Evolutionary conservation across 2,329 filamentous ascomycete species (phyloP).

Genomic region (Penicillium sp.): DNA sequence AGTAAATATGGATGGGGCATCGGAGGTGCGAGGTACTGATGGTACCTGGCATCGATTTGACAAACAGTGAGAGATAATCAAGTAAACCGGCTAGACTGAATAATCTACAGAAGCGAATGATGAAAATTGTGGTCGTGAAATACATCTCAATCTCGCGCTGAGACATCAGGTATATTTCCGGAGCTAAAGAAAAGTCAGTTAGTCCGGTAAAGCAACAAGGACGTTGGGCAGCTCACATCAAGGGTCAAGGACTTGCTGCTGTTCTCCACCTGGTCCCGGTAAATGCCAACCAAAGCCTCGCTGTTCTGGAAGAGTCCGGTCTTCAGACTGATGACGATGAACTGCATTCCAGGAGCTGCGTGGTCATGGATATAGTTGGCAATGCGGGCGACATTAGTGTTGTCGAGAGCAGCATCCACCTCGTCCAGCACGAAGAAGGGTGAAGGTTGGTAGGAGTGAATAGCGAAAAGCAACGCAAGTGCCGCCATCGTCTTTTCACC

Average conservation of each 20-base stretch:
- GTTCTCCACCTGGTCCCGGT: conserved; percentile 92
- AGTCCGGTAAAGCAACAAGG: too few relatives aligned
- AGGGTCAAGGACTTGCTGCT: conserved; percentile 88
- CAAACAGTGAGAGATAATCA: conserved; percentile 1
- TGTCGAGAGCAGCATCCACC: conserved; percentile 96
- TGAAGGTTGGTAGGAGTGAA: conserved; percentile 92
- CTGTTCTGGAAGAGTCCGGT: conserved; percentile 94
- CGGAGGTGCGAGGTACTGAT: background rate
- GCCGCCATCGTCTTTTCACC: conserved; percentile 99
- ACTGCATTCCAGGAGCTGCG: conserved; percentile 96
- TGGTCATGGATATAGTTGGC: conserved; percentile 96
- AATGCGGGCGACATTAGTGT: conserved; percentile 94
- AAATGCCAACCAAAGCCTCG: conserved; percentile 93
- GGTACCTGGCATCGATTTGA: background rate
- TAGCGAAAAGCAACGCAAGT: conserved; percentile 91
- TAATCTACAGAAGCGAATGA: conserved; percentile 29
- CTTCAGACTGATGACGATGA: conserved; percentile 97
- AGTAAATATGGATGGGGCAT: conserved; percentile 6
- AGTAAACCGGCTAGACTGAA: conserved; percentile 8
- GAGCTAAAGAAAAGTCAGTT: conserved; percentile 27
- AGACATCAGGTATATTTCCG: conserved; percentile 38
- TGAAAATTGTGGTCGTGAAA: conserved; percentile 18
- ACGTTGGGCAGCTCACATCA: conserved; percentile 71
- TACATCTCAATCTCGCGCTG: conserved; percentile 11
- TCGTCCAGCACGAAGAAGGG: conserved; percentile 99